A percentile compares a stretch with the other conserved stretches of the same genome.
phyloP scores from a whole-genome alignment of 805 yeast species.

The Barnettozyma vustinii region DNA sequence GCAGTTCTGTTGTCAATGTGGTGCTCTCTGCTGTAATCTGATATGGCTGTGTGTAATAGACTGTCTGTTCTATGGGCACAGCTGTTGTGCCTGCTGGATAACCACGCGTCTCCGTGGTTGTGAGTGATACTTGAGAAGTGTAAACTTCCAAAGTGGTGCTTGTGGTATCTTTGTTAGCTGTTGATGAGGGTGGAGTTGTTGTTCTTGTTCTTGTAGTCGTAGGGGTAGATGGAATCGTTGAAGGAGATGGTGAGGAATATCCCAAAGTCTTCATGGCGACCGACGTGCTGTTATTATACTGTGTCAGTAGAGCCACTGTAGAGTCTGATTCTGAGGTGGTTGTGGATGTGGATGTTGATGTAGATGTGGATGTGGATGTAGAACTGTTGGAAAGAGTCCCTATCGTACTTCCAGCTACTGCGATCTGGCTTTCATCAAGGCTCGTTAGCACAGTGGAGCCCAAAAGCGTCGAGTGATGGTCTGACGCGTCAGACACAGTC shows the following conservation, averaged over 20 bases:
- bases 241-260: not conserved
- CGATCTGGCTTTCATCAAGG: not conserved
- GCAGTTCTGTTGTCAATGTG: conserved; percentile 17
- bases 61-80: conserved; percentile 11
- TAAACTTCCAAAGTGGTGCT: not conserved
- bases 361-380: not conserved
- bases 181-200: not conserved
- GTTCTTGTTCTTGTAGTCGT: not conserved
- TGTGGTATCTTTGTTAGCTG: not conserved
- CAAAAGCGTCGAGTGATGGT: not conserved
- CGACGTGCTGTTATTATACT: not conserved
- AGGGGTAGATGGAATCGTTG: not conserved
- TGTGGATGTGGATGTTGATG: not conserved
- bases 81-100: not conserved
- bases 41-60: conserved; percentile 18
- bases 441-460: conserved; percentile 4
- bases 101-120: not conserved
- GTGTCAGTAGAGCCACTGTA: not conserved
- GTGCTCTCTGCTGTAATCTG: conserved; percentile 16
- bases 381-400: not conserved
- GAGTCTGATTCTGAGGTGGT: not conserved
- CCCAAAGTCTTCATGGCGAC: not conserved
- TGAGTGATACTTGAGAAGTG: conserved; percentile 5
- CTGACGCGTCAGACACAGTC: not conserved
- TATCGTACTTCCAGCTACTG: not conserved